Evolutionary conservation across 441 rosid genomes (phyloP), one percentile per base, ranked within the genome.

Genomic region (Monsonia emarginata): DNA sequence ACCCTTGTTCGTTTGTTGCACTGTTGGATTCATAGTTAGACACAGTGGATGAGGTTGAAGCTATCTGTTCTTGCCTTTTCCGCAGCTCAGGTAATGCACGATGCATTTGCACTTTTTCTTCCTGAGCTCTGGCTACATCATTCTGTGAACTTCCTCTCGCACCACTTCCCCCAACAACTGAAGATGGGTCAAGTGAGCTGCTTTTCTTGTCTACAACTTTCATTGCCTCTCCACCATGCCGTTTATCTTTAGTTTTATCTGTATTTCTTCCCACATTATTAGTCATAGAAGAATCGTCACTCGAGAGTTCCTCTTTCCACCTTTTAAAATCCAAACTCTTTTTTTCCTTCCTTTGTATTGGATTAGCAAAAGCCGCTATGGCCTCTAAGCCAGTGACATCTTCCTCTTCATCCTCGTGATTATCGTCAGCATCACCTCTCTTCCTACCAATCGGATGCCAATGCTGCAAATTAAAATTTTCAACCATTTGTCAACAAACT

Each of bases 291-390:
- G 74, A 38, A 76, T 48, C 70, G 67, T 85, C 70, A 63, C 75
- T 78, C 19, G 67, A 36, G 24, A 71, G 30, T 57, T 77, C 21
- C 72, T 86, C 87, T 77, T 76, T 85, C 88, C 92, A 84, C 61
- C 38, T 68, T 30, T 78, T 78, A 62, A 88, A 76, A 75, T 86
- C 74, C 81, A 90, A 73, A 59, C 63, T 68, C 57, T 75, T 83
- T 70, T 77, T 90, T 83, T 84, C 86, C 78, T 86, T 93, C 86
- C 89, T 85, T 71, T 76, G 78, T 6, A 90, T 80, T 11, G 92
- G 92, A 66, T 79, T 69, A 65, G 96, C 97, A 72, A 85, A 86
- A 71, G 80, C 84, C 28, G 95, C 78, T 10, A 80, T 19, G 25
- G 72, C 69, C 22, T 73, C 76, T 40, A 79, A 66, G 38, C 75